These are phyloP conservation scores for Parathielavia appendiculata DNA, from an alignment of 495 filamentous ascomycete species.

Conservation along the genomic window DNA sequence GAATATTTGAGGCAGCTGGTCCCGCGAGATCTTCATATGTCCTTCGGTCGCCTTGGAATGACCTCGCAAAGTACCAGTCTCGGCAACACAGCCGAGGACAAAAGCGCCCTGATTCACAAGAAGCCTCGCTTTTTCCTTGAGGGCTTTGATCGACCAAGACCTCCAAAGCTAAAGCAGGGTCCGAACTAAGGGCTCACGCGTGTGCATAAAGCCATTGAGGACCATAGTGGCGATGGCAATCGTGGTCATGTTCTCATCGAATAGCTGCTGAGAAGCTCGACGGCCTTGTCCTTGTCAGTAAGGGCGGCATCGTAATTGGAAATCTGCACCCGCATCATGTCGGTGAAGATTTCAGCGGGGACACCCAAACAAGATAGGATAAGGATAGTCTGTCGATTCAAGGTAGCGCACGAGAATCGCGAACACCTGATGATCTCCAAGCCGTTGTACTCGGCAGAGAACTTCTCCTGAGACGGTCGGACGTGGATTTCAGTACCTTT, in stretches of 20 bases:
- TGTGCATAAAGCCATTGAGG: constrained; percentile 68
- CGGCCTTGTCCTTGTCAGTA: constrained; percentile 55
- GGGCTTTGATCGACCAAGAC: constrained; percentile 72
- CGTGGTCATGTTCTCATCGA: constrained; percentile 85
- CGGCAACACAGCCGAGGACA: constrained; percentile 84
- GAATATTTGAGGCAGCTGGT: constrained; percentile 78
- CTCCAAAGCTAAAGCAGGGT: constrained; percentile 72
- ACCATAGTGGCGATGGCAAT: constrained; percentile 69
- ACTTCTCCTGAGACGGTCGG: constrained; percentile 83
- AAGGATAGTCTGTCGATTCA: constrained; percentile 87
- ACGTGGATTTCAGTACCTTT: constrained; percentile 62
- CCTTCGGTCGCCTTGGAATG: constrained; percentile 36
- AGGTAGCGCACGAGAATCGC: constrained; percentile 61
- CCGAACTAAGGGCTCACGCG: constrained; percentile 71
- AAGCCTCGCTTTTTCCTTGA: constrained; percentile 92
- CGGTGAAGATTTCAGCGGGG: constrained; percentile 57
- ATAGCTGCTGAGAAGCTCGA: constrained; percentile 60
- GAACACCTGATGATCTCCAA: constrained; percentile 84
- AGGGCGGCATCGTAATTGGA: constrained; percentile 61
- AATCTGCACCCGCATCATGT: constrained; percentile 62
- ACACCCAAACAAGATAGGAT: constrained; percentile 77
- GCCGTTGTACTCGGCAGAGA: constrained; percentile 60
- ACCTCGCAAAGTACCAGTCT: constrained; percentile 69
- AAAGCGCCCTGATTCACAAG: constrained; percentile 77
- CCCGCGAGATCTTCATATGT: constrained; percentile 34